Conservation (phyloP, 2,329 filamentous ascomycete species). For the Colletotrichum sp. region DNA sequence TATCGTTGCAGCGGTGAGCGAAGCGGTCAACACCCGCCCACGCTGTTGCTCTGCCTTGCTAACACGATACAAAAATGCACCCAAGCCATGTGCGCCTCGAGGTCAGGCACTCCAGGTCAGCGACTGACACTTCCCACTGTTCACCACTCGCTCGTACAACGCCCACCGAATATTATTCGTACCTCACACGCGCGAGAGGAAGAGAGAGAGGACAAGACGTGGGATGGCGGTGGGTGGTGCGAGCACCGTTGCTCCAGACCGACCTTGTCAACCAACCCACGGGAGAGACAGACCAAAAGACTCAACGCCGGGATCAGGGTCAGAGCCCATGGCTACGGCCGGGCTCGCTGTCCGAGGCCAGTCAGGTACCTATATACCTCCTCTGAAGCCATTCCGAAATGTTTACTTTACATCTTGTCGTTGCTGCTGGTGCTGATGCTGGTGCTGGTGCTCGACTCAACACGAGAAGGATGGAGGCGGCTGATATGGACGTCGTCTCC, state of each 20-base stretch:
- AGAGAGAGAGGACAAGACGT: background rate
- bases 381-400: background rate
- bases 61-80: constrained; percentile 1
- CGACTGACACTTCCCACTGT: background rate
- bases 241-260: background rate
- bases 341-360: background rate
- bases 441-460: background rate
- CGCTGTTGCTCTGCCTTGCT: background rate
- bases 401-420: background rate
- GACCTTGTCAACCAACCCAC: background rate
- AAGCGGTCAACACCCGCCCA: background rate
- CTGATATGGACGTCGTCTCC: background rate
- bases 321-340: background rate
- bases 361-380: background rate
- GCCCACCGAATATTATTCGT: background rate
- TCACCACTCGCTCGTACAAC: background rate
- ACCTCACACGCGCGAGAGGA: background rate
- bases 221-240: background rate
- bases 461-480: background rate
- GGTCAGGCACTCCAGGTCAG: background rate
- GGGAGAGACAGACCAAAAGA: constrained; percentile 9
- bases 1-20: constrained; percentile 11
- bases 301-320: constrained; percentile 11
- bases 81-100: background rate
- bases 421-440: background rate